Evolutionary conservation across 768 basidiomycete genomes (phyloP).

Genomic region (Obba rivulosa): DNA sequence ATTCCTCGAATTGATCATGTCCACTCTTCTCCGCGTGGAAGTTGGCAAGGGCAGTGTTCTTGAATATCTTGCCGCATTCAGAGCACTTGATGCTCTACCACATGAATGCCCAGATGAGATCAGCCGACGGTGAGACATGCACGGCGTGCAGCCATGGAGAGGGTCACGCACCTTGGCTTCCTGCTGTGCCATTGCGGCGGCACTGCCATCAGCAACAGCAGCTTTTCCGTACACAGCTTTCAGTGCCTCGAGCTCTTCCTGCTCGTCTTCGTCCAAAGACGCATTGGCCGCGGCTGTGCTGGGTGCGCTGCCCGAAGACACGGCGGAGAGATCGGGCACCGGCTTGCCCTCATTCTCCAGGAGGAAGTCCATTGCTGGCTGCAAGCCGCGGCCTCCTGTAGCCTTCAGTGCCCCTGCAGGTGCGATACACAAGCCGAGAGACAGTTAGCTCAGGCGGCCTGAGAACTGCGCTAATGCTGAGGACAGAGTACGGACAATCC

Average conservation of each 20-base stretch:
- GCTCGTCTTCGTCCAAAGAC: conserved; percentile 51
- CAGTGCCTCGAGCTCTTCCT: conserved; percentile 66
- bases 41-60: conserved; percentile 81
- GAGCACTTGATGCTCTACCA: conserved; percentile 88
- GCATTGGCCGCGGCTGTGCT: conserved; percentile 17
- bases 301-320: conserved; percentile 28
- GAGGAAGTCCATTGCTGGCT: conserved; percentile 88
- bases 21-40: conserved; percentile 95
- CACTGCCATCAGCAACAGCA: conserved; percentile 30
- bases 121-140: not conserved
- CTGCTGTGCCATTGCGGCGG: conserved; percentile 28
- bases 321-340: conserved; percentile 57
- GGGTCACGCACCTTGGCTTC: conserved; percentile 58
- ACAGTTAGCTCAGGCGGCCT: not conserved
- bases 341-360: conserved; percentile 74
- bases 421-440: not conserved
- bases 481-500: conserved; percentile 57
- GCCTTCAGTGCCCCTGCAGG: conserved; percentile 81
- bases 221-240: conserved; percentile 39
- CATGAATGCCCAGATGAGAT: conserved; percentile 1
- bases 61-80: conserved; percentile 81
- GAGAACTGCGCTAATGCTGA: not conserved
- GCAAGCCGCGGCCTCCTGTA: conserved; percentile 77
- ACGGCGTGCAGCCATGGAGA: not conserved
- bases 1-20: conserved; percentile 94